Percentiles rank a stretch among this genome's conserved stretches.
Evolutionary conservation across 192 early-diverging fungal species (phyloP).

Genomic region (Coemansia sp.): DNA sequence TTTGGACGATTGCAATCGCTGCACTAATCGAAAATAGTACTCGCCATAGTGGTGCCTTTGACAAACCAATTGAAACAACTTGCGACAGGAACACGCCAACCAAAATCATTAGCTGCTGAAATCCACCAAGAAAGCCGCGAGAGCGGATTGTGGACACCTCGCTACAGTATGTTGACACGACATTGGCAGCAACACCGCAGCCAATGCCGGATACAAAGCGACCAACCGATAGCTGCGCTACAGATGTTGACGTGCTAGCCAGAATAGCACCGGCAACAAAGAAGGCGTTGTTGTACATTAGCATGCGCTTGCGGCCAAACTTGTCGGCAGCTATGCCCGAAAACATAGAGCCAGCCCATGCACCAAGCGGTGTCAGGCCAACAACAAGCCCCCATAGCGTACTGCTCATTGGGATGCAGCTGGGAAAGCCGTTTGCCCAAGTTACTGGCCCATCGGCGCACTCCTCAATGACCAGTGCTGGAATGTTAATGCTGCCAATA

Average conservation of each 20-base stretch:
- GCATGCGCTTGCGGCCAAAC: conserved; percentile 66
- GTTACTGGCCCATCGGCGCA: conserved; percentile 50
- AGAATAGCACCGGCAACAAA: conserved; percentile 63
- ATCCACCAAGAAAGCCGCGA: conserved; percentile 75
- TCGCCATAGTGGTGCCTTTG: conserved; percentile 68
- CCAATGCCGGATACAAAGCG: conserved; percentile 77
- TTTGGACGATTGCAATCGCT: conserved; percentile 62
- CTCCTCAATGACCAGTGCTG: conserved; percentile 52
- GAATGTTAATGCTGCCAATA: conserved; percentile 57
- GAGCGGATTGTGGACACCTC: conserved; percentile 68
- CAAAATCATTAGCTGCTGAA: conserved; percentile 84
- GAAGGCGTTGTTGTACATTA: conserved; percentile 68
- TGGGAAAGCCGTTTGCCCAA: conserved; percentile 55
- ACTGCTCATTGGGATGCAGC: conserved; percentile 70
- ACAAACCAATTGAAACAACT: conserved; percentile 63
- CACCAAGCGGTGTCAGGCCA: conserved; percentile 67
- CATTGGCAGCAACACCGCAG: conserved; percentile 70
- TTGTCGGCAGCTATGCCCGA: conserved; percentile 63
- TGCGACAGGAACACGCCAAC: conserved; percentile 77
- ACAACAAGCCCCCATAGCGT: conserved; percentile 60
- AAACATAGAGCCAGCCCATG: conserved; percentile 71
- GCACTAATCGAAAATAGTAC: conserved; percentile 64
- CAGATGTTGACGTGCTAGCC: conserved; percentile 59
- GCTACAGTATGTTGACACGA: conserved; percentile 78
- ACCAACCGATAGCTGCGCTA: conserved; percentile 58